Base-by-base conservation (phyloP, 768 basidiomycete species). In the Clavulina sp. region DNA sequence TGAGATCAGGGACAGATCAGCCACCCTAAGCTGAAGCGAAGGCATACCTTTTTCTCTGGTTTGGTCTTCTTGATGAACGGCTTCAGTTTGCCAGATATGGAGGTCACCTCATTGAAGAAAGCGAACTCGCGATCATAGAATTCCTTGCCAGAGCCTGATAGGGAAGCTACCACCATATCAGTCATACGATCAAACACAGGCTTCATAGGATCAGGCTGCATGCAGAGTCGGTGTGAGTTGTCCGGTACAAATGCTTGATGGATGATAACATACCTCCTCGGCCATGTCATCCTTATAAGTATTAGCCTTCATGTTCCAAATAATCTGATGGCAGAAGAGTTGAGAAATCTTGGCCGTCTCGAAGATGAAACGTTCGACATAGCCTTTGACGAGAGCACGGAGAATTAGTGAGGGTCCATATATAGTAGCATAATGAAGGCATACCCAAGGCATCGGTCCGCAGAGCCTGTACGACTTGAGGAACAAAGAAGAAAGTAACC, bases 251-350 rank as follows among this genome's bases (percentile, higher is more conserved):
- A 19, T 38, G n/a, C 34, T 9, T 19, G 9, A 38, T 9, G 19
- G 19, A 38, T 9, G 9, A 38, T 19, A 38, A 69, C 76, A 48
- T 59, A 85, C 88, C 53, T 84, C 71, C 63, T 92, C 91, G 13
- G 78, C 87, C 4, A 72, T 69, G 60, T 97, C 95, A 59, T 91
- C 93, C 59, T 84, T 87, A 64, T 79, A 95, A 56, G 85, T 89
- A 60, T 99, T 99, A 3, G 95, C 95, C 60, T 93, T 93, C 95
- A 97, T 97, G 64, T 97, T 99, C 95, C 95, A 99, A 56, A 99
- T 87, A 57, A 97, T 97, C 68, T 99, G 95, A 62, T 99, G 95
- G 62, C 95, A 99, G 69, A 99, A 99, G 23, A 89, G 66, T 63
- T 93, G 92, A 1, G 93, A 97, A 49, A 97, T 88, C 67, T 87